Evolutionary conservation across 2,329 filamentous ascomycete genomes (phyloP).

Genomic region (Metarhizium rileyi): DNA sequence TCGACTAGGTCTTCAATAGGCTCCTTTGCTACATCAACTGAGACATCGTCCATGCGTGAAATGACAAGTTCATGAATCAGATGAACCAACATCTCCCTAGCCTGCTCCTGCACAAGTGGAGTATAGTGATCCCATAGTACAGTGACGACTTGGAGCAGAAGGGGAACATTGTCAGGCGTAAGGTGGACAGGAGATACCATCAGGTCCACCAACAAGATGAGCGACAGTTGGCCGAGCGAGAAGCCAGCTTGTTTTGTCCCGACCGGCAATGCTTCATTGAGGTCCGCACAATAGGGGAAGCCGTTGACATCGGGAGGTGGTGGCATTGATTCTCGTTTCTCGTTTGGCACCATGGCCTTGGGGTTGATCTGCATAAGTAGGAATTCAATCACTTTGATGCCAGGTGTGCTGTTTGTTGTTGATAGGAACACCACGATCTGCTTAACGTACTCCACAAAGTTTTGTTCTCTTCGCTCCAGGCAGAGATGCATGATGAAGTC

Average conservation of each 20-base stretch:
- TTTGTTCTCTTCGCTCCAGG: constrained; percentile 88
- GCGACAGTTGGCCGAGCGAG: constrained; percentile 82
- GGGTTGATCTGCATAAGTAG: constrained; percentile 83
- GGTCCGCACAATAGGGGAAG: constrained; percentile 83
- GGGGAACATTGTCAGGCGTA: constrained; percentile 66
- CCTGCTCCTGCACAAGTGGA: constrained; percentile 88
- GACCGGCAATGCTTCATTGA: constrained; percentile 67
- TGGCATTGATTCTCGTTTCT: constrained; percentile 61
- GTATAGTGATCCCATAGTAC: constrained; percentile 98
- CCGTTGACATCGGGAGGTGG: constrained; percentile 63
- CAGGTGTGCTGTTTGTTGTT: constrained; percentile 61
- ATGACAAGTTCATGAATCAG: constrained; percentile 94
- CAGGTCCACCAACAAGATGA: constrained; percentile 89
- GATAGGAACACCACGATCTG: constrained; percentile 96
- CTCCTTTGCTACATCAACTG: constrained; percentile 51
- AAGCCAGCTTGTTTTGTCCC: constrained; percentile 89
- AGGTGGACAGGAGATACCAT: constrained; percentile 89
- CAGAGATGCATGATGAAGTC: constrained; percentile 96
- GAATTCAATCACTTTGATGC: constrained; percentile 89
- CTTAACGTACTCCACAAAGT: constrained; percentile 96
- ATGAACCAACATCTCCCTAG: constrained; percentile 95
- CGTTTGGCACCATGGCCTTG: constrained; percentile 91
- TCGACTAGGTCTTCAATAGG: constrained; percentile 84
- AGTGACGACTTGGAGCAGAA: constrained; percentile 81
- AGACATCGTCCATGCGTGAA: constrained; percentile 60